These are phyloP conservation scores for Chlamydomonas eustigma DNA, from an alignment of 139 green algal genomes.

Conservation along the genomic window DNA sequence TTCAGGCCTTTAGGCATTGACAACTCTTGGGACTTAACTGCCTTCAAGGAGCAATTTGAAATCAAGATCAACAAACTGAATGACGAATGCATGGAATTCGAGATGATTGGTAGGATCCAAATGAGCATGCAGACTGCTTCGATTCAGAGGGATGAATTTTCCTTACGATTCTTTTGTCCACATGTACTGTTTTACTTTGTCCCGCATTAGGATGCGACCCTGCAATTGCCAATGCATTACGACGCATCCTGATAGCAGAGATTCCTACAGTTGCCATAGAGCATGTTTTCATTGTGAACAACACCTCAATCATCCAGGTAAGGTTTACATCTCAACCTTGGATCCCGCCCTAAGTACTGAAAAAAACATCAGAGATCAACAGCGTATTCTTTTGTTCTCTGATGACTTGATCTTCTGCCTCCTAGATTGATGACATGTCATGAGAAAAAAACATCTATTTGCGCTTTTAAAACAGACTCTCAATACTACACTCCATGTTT, in stretches of 20 bases:
- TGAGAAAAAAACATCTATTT: too few species aligned
- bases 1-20: slow-evolving; percentile 72
- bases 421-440: too few species aligned
- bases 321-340: too few species aligned
- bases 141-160: background rate
- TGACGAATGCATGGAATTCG: slow-evolving; percentile 78
- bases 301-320: slow-evolving; percentile 90
- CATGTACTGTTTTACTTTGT: background rate
- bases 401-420: too few species aligned
- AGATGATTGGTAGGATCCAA: slow-evolving; percentile 72
- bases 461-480: too few species aligned
- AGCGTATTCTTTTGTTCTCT: too few species aligned
- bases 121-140: background rate
- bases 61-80: slow-evolving; percentile 46
- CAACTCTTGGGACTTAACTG: slow-evolving; percentile 64
- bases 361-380: too few species aligned
- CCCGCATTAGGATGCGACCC: slow-evolving; percentile 38
- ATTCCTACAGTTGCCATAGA: slow-evolving; percentile 96
- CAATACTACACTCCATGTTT: too few species aligned
- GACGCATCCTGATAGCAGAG: slow-evolving; percentile 92
- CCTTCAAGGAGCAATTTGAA: slow-evolving; percentile 64
- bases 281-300: slow-evolving; percentile 97
- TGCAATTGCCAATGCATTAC: slow-evolving; percentile 89
- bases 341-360: too few species aligned
- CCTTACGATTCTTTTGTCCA: too few species aligned